phyloP scores from a whole-genome alignment of 352 stramenopile genomes.

The Phytopythium ostracodes region DNA sequence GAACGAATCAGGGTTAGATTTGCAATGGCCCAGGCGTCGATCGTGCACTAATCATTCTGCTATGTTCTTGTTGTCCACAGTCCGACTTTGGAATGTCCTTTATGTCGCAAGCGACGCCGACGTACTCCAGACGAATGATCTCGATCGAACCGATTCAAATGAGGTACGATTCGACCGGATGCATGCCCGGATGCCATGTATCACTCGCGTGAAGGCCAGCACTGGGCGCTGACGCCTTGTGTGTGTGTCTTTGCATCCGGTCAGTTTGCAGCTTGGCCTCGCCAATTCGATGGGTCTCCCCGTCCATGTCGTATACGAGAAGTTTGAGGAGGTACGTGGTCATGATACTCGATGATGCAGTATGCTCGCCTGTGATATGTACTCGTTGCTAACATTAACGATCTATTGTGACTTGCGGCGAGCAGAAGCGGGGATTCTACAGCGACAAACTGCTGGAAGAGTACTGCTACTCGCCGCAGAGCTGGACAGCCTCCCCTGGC shows the following conservation, averaged over 20 bases:
- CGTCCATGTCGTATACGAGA: constrained; percentile 63
- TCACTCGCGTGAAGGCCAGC: not conserved
- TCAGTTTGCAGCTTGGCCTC: constrained; percentile 71
- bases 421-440: constrained; percentile 73
- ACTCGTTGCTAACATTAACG: not conserved
- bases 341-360: too few species aligned
- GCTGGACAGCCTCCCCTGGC: constrained; percentile 76
- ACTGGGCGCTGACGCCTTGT: not conserved
- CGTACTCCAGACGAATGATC: constrained; percentile 52
- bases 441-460: constrained; percentile 81
- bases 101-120: constrained; percentile 46
- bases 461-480: constrained; percentile 80
- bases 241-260: not conserved
- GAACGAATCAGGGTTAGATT: not conserved
- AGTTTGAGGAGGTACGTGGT: constrained; percentile 64
- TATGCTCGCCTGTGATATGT: not conserved
- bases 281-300: constrained; percentile 65
- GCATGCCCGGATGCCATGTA: not conserved
- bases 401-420: not conserved
- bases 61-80: constrained; percentile 18
- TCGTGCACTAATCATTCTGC: not conserved
- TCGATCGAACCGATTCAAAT: constrained; percentile 77
- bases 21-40: not conserved
- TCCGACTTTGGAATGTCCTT: constrained; percentile 83
- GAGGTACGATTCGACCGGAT: constrained; percentile 32